These are phyloP conservation scores for Ceratocystis diversiconidia DNA, from an alignment of 2,329 filamentous ascomycete species.

Conservation along the genomic window DNA sequence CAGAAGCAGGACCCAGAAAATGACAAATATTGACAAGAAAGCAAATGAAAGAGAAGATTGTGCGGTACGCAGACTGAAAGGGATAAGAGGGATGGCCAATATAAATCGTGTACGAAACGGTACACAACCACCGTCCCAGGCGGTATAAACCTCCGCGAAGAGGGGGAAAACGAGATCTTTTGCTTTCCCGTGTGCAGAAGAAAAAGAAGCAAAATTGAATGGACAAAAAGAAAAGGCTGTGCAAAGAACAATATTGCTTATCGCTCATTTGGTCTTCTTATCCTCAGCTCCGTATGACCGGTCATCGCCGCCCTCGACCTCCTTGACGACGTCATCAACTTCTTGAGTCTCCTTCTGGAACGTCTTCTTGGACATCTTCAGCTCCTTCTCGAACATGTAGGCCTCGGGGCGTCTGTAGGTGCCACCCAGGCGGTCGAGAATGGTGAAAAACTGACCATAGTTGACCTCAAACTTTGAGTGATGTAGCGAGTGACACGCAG, in stretches of 20 bases:
- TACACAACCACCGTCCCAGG: not conserved
- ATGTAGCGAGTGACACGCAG: constrained; percentile 72
- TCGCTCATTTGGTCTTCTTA: constrained; percentile 34
- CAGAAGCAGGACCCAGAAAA: not conserved
- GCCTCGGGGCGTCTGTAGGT: constrained; percentile 78
- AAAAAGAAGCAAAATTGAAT: not conserved
- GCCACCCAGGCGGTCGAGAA: constrained; percentile 78
- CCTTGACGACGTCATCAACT: constrained; percentile 61
- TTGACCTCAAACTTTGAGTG: constrained; percentile 51
- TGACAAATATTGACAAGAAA: not conserved
- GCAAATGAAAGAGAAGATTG: not conserved
- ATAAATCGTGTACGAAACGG: not conserved
- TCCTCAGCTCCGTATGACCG: constrained; percentile 32
- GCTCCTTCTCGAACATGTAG: constrained; percentile 70
- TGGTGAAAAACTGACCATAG: constrained; percentile 85
- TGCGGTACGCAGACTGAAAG: not conserved
- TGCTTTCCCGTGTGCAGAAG: not conserved
- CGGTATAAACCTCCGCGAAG: not conserved
- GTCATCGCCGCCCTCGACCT: constrained; percentile 49
- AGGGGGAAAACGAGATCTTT: not conserved
- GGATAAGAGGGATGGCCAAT: not conserved
- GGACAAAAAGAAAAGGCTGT: not conserved
- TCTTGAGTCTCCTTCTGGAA: constrained; percentile 66
- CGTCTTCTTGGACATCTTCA: constrained; percentile 68
- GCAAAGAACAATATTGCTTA: not conserved